Evolutionary conservation across 164 flowering plant genomes (phyloP).

Genomic region (Akebia trifoliata): DNA sequence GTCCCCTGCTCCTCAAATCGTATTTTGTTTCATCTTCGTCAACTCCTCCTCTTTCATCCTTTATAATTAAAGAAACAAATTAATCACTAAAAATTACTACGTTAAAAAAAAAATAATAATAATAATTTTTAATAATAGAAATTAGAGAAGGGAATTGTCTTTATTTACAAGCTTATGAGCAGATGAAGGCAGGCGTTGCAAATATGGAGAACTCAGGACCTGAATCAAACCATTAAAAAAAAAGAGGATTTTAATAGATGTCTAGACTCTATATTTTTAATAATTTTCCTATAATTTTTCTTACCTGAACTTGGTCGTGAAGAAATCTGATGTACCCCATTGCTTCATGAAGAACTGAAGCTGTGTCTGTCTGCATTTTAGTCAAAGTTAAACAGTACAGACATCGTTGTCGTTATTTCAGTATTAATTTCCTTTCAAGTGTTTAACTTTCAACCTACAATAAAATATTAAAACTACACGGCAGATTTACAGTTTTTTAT

Average conservation of each 20-base stretch:
- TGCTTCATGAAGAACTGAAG: slow-evolving; percentile 91
- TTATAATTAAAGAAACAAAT: not conserved
- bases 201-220: slow-evolving; percentile 64
- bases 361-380: slow-evolving; percentile 86
- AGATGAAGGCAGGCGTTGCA: slow-evolving; percentile 34
- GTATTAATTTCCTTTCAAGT: no score
- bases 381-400: slow-evolving; percentile 15
- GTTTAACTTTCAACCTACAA: no score
- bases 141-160: not conserved
- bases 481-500: not conserved
- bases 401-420: no score
- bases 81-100: not conserved
- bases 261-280: not conserved
- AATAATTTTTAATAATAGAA: no score
- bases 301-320: slow-evolving; percentile 80
- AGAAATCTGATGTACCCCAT: slow-evolving; percentile 83
- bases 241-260: not conserved
- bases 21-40: slow-evolving; percentile 20
- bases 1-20: slow-evolving; percentile 62
- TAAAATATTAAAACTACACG: no score
- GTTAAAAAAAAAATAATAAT: not conserved
- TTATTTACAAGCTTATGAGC: slow-evolving; percentile 12
- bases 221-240: slow-evolving; percentile 1
- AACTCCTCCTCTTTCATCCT: slow-evolving; percentile 15
- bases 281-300: not conserved